These are phyloP conservation scores for Candida sanyaensis DNA, from an alignment of 1,139 yeast genomes.

Conservation along the genomic window DNA sequence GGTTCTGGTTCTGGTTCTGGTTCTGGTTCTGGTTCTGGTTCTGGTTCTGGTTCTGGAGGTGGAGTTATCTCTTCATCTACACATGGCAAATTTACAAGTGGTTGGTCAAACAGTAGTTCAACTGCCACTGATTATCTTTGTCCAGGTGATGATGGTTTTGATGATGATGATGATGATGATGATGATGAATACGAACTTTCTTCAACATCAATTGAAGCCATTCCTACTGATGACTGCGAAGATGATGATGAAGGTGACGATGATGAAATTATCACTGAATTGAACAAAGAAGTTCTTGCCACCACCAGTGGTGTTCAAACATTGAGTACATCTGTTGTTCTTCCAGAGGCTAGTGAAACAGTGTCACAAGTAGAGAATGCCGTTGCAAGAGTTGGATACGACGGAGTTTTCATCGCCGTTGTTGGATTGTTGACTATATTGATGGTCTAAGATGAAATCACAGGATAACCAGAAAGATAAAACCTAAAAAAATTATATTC, in stretches of 20 bases:
- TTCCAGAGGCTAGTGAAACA: constrained; percentile 13
- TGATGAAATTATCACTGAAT: constrained; percentile 7
- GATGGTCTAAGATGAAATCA: constrained; percentile 10
- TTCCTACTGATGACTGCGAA: constrained; percentile 12
- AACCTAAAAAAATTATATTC: no score
- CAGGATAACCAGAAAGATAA: no score
- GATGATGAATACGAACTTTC: constrained; percentile 1
- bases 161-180: constrained; percentile 14
- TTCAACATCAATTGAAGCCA: background rate
- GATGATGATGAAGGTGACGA: constrained; percentile 22
- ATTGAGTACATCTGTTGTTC: constrained; percentile 3
- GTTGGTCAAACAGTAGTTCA: constrained; percentile 3
- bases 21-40: no score
- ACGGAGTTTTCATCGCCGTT: constrained; percentile 7
- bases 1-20: constrained; percentile 9
- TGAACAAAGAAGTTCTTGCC: background rate
- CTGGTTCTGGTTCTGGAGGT: no score
- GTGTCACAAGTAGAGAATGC: constrained; percentile 15
- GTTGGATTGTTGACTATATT: constrained; percentile 13
- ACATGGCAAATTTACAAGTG: background rate
- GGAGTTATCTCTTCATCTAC: background rate
- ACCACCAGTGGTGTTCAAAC: background rate
- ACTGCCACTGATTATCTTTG: constrained; percentile 13
- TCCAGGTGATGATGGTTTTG: constrained; percentile 13
- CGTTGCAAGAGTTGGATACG: constrained; percentile 5